Base-by-base conservation (phyloP, 768 basidiomycete species). In the Kwoniella sp. region DNA sequence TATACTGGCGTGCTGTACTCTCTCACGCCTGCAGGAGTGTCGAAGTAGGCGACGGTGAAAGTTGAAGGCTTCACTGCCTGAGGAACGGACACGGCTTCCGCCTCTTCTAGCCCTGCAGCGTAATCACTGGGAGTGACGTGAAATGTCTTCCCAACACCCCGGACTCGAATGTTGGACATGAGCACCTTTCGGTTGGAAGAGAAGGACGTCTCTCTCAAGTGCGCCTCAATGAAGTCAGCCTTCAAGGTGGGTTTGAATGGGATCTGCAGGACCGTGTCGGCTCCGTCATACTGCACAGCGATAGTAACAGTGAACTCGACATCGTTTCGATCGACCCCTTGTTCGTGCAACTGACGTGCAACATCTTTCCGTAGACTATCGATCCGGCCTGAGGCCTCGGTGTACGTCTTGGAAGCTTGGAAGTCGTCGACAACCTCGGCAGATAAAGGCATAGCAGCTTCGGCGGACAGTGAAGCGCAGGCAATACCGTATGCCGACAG, bases 401-500 rank as follows among this genome's bases (percentile, higher is more conserved):
- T 22, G 26, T 67, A 70, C 29, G 68, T 71, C 47, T 66, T 72
- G 51, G 52, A 68, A 8, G 34, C 31, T 3, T 68, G 58, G 15
- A 69, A 53, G 47, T 73, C 65, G 2, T 62, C 38, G 20, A 68
- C 65, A 1, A 75, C 74, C 79, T 95, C 74, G 9, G 75, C 75
- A 8, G 70, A 58, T 22, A 71, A 29, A 1, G 72, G 72, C n/a
- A 58, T 29, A 17, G 64, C 61, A 1, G 61, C 67, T 37, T 68
- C 67, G 5, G 56, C 70, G 25, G 70, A 53, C 38, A 71, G 26
- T 79, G 93, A 92, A 2, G 93, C 92, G 9, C 93, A 84, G 8
- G 92, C 91, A n/a, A 96, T 86, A 0, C 94, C 94, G 72, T 94
- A 97, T 0, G 94, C 93, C 1, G 92, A 93, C 2, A 97, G 83